phyloP scores from a whole-genome alignment of 306 rosid genomes.

The Rosa persica region DNA sequence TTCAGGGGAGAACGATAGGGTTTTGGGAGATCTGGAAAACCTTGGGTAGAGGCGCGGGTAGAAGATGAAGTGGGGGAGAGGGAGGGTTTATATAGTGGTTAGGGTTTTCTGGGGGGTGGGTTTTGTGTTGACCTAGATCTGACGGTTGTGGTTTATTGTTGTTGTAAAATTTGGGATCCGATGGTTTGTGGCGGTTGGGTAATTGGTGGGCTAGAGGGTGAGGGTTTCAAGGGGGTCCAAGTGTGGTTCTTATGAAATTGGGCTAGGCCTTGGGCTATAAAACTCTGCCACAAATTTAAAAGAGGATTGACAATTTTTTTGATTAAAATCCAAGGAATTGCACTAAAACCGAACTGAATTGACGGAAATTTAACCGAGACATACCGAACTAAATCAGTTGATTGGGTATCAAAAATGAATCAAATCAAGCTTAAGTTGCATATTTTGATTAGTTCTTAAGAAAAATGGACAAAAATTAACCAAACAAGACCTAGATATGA shows the following conservation, averaged over 20 bases:
- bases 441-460: too few species aligned
- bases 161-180: background rate
- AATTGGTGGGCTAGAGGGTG: background rate
- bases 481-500: too few species aligned
- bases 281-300: too few species aligned
- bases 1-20: background rate
- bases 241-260: background rate
- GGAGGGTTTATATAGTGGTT: background rate
- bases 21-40: slow-evolving; percentile 18
- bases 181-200: background rate
- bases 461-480: too few species aligned
- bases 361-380: too few species aligned
- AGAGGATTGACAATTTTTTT: too few species aligned
- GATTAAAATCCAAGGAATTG: too few species aligned
- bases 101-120: slow-evolving; percentile 3
- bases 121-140: slow-evolving; percentile 5
- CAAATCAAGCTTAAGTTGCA: too few species aligned
- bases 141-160: slow-evolving; percentile 16
- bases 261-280: too few species aligned
- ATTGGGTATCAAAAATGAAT: too few species aligned
- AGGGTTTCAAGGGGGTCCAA: background rate
- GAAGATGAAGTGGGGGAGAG: background rate
- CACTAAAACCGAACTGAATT: too few species aligned
- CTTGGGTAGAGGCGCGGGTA: slow-evolving; percentile 11
- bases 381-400: too few species aligned